Conservation (phyloP, 208 protist genomes). For the Trypanosoma avium region DNA sequence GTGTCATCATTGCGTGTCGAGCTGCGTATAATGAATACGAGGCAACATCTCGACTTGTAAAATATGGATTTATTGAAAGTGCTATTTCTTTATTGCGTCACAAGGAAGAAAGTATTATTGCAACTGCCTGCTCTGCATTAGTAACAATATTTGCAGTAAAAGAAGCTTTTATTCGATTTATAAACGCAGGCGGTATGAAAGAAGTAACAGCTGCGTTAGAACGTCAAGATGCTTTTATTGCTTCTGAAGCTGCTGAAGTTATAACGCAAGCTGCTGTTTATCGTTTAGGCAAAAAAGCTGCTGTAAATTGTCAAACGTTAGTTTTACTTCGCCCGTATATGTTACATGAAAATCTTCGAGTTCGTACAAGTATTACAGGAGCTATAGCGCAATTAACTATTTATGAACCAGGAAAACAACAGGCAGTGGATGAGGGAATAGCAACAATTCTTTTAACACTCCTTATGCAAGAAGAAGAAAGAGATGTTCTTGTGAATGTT, state of each 20-base stretch:
- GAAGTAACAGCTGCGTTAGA: slow-evolving; percentile 44
- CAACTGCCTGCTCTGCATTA: slow-evolving; percentile 59
- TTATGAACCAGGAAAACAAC: slow-evolving; percentile 67
- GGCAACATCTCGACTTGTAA: slow-evolving; percentile 47
- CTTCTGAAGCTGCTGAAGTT: slow-evolving; percentile 70
- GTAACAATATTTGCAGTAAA: slow-evolving; percentile 66
- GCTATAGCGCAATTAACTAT: slow-evolving; percentile 79
- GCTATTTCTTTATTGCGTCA: slow-evolving; percentile 40
- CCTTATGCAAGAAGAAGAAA: slow-evolving; percentile 66
- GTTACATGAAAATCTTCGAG: slow-evolving; percentile 55
- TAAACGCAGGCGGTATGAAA: slow-evolving; percentile 37
- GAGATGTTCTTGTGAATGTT: slow-evolving; percentile 78
- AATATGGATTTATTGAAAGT: slow-evolving; percentile 35
- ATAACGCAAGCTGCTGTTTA: slow-evolving; percentile 51
- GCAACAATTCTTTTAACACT: slow-evolving; percentile 32
- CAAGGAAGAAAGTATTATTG: slow-evolving; percentile 39
- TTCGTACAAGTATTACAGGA: slow-evolving; percentile 58
- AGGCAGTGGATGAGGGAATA: slow-evolving; percentile 55
- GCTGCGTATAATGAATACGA: slow-evolving; percentile 59
- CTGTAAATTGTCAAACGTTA: slow-evolving; percentile 44
- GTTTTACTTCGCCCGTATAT: slow-evolving; percentile 50
- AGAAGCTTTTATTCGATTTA: slow-evolving; percentile 66
- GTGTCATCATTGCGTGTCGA: slow-evolving; percentile 60
- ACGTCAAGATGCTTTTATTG: slow-evolving; percentile 40
- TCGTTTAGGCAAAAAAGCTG: slow-evolving; percentile 55